Conservation (phyloP, 805 yeast genomes). For the Hanseniaspora clermontiae region DNA sequence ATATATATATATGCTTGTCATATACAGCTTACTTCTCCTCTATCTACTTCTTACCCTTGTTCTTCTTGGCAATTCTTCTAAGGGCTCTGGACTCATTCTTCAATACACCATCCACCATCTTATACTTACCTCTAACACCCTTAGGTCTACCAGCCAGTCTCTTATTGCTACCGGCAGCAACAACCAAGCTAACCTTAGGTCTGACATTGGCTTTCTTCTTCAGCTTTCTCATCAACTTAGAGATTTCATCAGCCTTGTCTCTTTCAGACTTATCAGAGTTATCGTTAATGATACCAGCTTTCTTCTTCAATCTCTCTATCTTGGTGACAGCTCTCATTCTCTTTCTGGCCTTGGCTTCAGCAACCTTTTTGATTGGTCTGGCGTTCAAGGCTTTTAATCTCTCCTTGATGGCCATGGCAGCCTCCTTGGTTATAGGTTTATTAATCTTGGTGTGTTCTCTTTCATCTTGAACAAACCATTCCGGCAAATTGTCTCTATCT, state of each 20-base stretch:
- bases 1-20: too few species aligned
- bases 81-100: constrained; percentile 95
- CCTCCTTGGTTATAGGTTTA: constrained; percentile 92
- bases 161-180: constrained; percentile 71
- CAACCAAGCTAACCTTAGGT: constrained; percentile 80
- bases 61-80: constrained; percentile 77
- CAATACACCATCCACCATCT: constrained; percentile 97
- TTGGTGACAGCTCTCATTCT: constrained; percentile 81
- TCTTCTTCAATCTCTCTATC: constrained; percentile 79
- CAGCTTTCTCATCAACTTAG: constrained; percentile 68
- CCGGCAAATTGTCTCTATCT: constrained; percentile 81
- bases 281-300: constrained; percentile 81
- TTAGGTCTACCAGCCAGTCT: constrained; percentile 90
- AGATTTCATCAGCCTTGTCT: constrained; percentile 89
- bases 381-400: constrained; percentile 77
- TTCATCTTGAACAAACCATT: constrained; percentile 96
- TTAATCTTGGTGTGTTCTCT: constrained; percentile 68
- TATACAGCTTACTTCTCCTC: not conserved
- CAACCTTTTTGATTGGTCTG: constrained; percentile 96
- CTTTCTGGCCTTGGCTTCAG: constrained; percentile 94
- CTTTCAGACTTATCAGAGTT: constrained; percentile 76
- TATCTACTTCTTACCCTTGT: constrained; percentile 32
- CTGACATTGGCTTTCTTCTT: constrained; percentile 56
- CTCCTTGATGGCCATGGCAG: constrained; percentile 63
- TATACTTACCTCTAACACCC: constrained; percentile 94